Conservation (phyloP, 345 rosid species). For the Alliaria petiolata region DNA sequence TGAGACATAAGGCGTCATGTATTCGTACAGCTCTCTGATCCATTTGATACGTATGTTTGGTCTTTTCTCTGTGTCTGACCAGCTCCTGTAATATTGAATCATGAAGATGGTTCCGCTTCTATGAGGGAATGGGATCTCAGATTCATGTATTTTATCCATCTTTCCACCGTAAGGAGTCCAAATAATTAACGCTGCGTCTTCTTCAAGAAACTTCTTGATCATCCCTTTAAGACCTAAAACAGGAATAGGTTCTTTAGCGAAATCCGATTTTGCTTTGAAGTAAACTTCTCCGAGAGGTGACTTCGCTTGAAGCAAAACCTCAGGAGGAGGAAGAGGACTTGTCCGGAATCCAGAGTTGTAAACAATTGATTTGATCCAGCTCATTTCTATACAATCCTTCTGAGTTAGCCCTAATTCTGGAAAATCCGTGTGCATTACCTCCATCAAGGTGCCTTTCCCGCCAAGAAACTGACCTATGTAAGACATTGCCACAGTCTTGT, state of each 20-base stretch:
- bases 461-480: constrained; percentile 51
- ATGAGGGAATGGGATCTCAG: constrained; percentile 52
- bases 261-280: constrained; percentile 28
- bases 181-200: neutral
- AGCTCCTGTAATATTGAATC: constrained; percentile 8
- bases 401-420: constrained; percentile 51
- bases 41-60: constrained; percentile 19
- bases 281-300: constrained; percentile 16
- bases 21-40: constrained; percentile 45
- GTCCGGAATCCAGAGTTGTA: constrained; percentile 39
- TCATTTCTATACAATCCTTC: constrained; percentile 45
- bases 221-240: neutral
- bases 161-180: constrained; percentile 63
- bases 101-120: constrained; percentile 45
- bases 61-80: constrained; percentile 33
- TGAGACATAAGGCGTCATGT: constrained; percentile 60
- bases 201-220: neutral
- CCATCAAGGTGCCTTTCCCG: constrained; percentile 30
- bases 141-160: constrained; percentile 50
- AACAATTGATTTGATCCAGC: constrained; percentile 47
- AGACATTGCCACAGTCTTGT: constrained; percentile 41
- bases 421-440: constrained; percentile 39
- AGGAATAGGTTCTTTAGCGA: constrained; percentile 18
- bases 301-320: constrained; percentile 39
- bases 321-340: constrained; percentile 20